Conservation (phyloP, 495 filamentous ascomycete species). For the Tuber umbilicatum region DNA sequence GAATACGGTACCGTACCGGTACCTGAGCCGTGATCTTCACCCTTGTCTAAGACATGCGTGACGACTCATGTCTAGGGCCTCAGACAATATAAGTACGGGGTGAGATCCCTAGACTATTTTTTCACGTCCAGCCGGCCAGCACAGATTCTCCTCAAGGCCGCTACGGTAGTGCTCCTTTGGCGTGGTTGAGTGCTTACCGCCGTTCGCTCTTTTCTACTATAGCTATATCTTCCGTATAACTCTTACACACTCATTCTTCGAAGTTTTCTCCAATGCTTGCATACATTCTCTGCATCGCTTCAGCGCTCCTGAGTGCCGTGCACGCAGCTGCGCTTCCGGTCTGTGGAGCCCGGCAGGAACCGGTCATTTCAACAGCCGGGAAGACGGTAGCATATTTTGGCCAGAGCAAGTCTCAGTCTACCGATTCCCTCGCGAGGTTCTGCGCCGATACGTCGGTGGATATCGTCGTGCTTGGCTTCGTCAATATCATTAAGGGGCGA, state of each 20-base stretch:
- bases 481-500: background rate
- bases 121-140: background rate
- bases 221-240: background rate
- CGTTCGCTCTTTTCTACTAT: background rate
- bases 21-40: background rate
- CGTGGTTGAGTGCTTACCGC: background rate
- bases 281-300: background rate
- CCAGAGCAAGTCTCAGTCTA: background rate
- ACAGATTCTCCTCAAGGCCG: background rate
- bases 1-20: background rate
- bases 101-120: background rate
- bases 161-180: background rate
- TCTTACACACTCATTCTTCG: background rate
- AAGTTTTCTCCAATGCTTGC: background rate
- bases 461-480: constrained; percentile 8
- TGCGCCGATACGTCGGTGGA: constrained; percentile 4
- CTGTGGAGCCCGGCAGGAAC: background rate
- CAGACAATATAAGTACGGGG: background rate
- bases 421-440: constrained; percentile 6
- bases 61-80: background rate
- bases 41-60: background rate
- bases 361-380: background rate
- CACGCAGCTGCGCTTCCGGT: background rate
- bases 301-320: background rate
- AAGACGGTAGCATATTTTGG: constrained; percentile 10